Evolutionary conservation across 495 filamentous ascomycete species (phyloP).

Genomic region (Penicillium coffeae): DNA sequence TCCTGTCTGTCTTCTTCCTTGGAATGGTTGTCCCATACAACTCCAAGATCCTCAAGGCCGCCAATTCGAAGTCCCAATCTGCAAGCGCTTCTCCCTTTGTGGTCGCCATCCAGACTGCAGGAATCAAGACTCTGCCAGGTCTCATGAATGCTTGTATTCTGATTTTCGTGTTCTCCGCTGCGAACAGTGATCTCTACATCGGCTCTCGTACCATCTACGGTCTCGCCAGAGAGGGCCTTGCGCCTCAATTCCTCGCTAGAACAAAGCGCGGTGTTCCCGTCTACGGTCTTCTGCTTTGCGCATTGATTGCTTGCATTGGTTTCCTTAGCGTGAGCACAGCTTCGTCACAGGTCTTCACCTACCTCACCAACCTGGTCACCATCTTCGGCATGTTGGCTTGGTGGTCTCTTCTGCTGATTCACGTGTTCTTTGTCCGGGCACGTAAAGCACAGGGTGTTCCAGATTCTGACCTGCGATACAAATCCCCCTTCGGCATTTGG

Average conservation of each 20-base stretch:
- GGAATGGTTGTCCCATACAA: conserved; percentile 57
- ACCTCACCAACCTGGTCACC: conserved; percentile 48
- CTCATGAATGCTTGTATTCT: conserved; percentile 70
- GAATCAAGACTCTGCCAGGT: conserved; percentile 56
- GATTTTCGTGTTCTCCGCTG: conserved; percentile 59
- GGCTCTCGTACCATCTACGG: conserved; percentile 55
- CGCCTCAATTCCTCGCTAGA: conserved; percentile 43
- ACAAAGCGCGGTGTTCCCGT: conserved; percentile 39
- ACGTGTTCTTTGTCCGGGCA: conserved; percentile 52
- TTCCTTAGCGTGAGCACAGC: conserved; percentile 40
- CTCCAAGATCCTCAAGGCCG: conserved; percentile 11
- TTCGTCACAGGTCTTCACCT: conserved; percentile 39
- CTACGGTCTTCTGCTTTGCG: conserved; percentile 34
- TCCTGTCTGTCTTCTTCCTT: conserved; percentile 57
- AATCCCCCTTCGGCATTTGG: not conserved
- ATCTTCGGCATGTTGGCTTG: conserved; percentile 59
- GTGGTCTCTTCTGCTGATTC: conserved; percentile 49
- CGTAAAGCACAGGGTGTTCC: conserved; percentile 34
- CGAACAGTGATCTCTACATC: conserved; percentile 70
- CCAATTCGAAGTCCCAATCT: conserved; percentile 20
- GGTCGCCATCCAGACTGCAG: conserved; percentile 52
- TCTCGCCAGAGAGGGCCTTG: conserved; percentile 50
- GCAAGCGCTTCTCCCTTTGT: conserved; percentile 48
- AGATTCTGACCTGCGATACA: not conserved
- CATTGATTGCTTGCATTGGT: conserved; percentile 40